Evolutionary conservation across 139 green algal species (phyloP).

Genomic region (Coccomyxa sp.): DNA sequence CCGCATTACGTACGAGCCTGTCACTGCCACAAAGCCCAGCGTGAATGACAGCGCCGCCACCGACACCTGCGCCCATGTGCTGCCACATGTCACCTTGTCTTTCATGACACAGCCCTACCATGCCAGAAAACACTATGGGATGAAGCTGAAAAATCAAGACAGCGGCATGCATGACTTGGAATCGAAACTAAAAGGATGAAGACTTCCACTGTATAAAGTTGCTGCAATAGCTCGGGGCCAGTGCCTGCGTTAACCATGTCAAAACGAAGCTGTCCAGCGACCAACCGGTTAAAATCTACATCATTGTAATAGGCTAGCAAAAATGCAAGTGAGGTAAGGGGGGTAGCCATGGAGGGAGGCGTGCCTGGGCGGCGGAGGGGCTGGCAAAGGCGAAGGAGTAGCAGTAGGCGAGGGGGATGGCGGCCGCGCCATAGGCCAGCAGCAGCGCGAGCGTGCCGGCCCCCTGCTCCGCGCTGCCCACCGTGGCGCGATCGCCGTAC

Average conservation of each 20-base stretch:
- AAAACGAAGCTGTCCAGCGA: no score
- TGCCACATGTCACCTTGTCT: neutral
- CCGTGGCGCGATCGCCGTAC: conserved; percentile 5
- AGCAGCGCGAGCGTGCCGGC: conserved; percentile 24
- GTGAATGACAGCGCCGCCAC: conserved; percentile 37
- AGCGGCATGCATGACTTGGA: no score
- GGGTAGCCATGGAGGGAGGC: neutral
- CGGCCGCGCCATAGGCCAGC: conserved; percentile 23
- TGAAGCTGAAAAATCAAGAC: neutral
- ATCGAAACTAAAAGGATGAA: no score
- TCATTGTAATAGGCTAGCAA: no score
- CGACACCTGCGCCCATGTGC: conserved; percentile 24
- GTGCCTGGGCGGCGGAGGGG: conserved; percentile 31
- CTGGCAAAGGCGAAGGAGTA: conserved; percentile 34
- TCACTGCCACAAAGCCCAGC: conserved; percentile 32
- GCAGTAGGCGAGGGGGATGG: conserved; percentile 39
- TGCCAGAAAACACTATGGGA: neutral
- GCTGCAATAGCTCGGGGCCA: no score
- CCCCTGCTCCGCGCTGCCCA: conserved; percentile 11
- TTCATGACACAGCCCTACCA: neutral
- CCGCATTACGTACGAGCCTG: conserved; percentile 32
- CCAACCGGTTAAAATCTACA: no score
- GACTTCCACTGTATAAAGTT: no score
- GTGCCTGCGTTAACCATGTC: no score
- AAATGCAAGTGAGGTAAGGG: no score